phyloP scores from a whole-genome alignment of 148 eudicot species.

The Rhododendron simsii region DNA sequence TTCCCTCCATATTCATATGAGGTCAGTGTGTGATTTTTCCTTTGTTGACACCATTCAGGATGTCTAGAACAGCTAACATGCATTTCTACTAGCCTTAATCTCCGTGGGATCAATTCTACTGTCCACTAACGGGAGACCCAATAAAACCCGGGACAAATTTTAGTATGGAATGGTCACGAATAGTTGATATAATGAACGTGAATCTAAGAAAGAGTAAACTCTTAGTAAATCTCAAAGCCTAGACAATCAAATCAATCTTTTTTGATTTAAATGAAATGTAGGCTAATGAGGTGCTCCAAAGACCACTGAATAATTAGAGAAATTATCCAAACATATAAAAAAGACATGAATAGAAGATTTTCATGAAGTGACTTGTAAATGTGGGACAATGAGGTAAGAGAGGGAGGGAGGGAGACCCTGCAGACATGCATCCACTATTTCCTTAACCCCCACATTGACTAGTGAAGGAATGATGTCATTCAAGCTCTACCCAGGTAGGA shows the following conservation, averaged over 20 bases:
- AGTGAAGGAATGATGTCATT: constrained; percentile 1
- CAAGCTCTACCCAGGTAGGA: neutral
- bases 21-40: too few relatives aligned
- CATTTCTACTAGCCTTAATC: too few relatives aligned
- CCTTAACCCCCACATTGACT: constrained; percentile 12
- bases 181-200: too few relatives aligned
- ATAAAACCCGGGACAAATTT: too few relatives aligned
- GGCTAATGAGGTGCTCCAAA: neutral
- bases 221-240: neutral
- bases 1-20: neutral
- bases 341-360: neutral
- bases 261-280: neutral
- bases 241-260: neutral
- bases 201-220: too few relatives aligned
- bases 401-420: neutral
- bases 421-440: neutral
- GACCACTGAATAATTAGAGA: neutral
- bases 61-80: too few relatives aligned
- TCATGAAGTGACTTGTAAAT: constrained; percentile 4
- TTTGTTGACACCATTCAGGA: too few relatives aligned
- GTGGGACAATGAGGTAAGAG: neutral
- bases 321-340: neutral
- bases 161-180: neutral
- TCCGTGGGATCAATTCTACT: too few relatives aligned
- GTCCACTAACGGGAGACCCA: too few relatives aligned